Evolutionary conservation across 345 rosid genomes (phyloP).

Genomic region (Bretschneidera sinensis): DNA sequence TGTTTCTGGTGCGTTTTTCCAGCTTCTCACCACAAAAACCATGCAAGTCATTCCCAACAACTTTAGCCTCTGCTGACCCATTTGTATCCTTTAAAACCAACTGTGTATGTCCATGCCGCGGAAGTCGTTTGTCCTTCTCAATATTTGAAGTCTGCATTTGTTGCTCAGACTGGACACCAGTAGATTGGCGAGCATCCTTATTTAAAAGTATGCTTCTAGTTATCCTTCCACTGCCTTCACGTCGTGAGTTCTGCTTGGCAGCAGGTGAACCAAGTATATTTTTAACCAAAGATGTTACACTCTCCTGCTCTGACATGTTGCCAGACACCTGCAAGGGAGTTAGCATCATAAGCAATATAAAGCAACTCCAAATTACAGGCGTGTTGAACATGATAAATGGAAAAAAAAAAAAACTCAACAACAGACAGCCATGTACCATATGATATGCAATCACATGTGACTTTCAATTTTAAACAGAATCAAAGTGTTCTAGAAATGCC

Average conservation of each 20-base stretch:
- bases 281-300: conserved; percentile 28
- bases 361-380: neutral
- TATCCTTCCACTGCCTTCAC: conserved; percentile 38
- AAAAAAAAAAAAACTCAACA: neutral
- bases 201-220: conserved; percentile 44
- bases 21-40: conserved; percentile 35
- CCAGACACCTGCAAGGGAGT: conserved; percentile 25
- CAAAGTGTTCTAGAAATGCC: neutral
- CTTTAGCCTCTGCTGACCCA: conserved; percentile 42
- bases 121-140: conserved; percentile 48
- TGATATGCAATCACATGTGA: neutral
- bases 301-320: conserved; percentile 26
- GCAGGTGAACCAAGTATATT: conserved; percentile 26
- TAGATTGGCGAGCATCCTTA: conserved; percentile 40
- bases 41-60: conserved; percentile 32
- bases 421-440: neutral
- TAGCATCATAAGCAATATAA: neutral
- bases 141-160: conserved; percentile 28
- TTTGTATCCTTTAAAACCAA: conserved; percentile 39
- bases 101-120: conserved; percentile 32
- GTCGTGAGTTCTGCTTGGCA: conserved; percentile 41
- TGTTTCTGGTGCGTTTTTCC: conserved; percentile 49
- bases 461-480: neutral
- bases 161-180: conserved; percentile 40
- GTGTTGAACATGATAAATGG: too few relatives aligned